Percentiles rank a stretch among this genome's conserved stretches.
phyloP scores from a whole-genome alignment of 2,329 filamentous ascomycete species.

The Aureobasidium melanogenum region DNA sequence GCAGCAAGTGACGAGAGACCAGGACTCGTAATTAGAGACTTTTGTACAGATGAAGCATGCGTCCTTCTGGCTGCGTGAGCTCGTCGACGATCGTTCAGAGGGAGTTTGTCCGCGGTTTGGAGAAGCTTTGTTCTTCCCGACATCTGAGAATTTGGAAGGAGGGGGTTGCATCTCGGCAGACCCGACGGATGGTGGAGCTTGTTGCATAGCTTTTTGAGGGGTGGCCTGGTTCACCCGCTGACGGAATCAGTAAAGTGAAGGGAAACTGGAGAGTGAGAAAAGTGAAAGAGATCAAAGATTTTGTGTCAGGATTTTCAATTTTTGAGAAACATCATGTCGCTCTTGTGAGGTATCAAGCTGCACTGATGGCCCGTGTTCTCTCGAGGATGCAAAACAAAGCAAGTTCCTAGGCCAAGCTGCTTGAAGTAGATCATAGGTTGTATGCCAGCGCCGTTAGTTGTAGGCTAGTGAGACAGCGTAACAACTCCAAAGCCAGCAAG shows the following conservation, averaged over 20 bases:
- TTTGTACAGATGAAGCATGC: constrained; percentile 26
- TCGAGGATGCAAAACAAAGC: not conserved
- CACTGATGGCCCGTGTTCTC: not conserved
- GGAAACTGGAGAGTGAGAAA: not conserved
- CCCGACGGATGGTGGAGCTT: not conserved
- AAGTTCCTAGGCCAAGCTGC: not conserved
- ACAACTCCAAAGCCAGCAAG: constrained; percentile 12
- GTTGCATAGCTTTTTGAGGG: not conserved
- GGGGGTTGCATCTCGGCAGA: not conserved
- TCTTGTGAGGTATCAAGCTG: constrained; percentile 21
- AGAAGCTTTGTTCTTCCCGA: constrained; percentile 10
- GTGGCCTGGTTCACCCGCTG: not conserved
- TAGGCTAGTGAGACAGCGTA: constrained; percentile 1
- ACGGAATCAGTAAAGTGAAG: not conserved
- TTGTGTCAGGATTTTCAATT: constrained; percentile 70
- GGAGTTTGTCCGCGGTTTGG: constrained; percentile 16
- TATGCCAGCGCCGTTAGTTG: constrained; percentile 25
- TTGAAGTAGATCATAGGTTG: not conserved
- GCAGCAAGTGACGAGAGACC: constrained; percentile 26
- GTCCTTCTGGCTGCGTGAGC: constrained; percentile 11
- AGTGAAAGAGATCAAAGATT: not conserved
- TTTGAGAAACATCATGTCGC: constrained; percentile 41
- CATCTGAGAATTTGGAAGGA: not conserved
- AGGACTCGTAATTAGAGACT: constrained; percentile 17
- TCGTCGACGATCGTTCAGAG: constrained; percentile 16